Evolutionary conservation across 2,329 filamentous ascomycete genomes (phyloP), one percentile per base, ranked within the genome.

Genomic region (Alternaria arborescens): DNA sequence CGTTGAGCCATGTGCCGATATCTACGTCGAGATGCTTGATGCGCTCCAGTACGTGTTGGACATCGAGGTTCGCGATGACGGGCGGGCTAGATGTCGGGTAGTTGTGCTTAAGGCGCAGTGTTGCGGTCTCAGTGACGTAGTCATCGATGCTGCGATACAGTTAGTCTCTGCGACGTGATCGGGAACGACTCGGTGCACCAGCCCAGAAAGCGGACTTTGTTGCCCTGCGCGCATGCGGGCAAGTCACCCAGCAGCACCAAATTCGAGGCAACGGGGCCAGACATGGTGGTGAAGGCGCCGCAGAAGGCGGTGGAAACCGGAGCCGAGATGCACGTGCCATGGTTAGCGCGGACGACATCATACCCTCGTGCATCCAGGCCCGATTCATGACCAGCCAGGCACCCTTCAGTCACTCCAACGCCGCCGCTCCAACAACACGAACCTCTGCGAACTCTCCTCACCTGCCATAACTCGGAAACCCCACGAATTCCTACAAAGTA

Each of bases 121-220:
- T 84, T 10, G 86, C 93, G 8, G 83, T 85, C 14, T 79, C 68
- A 43, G 84, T 82, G 53, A 84, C 77, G 71, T 91, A 91, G 34
- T 81, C 78, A 38, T 85, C 83, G 34, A 91, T 85, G 71, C 88
- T 91, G 72, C 38, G 8, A 34, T 36, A 58, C 14, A 28, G 55
- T 71, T 55, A 63, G 67, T 61, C 42, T 43, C 34, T 40, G 58
- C 54, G 53, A 18, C 20, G 47, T 38, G 22, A 24, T 32, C 43
- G 8, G n/a, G 22, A n/a, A 20, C 3, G 16, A 50, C 20, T 30
- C 43, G 11, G 34, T n/a, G 81, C 85, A 97, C 94, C 94, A 97
- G 78, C 93, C 94, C 52, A 98, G 80, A 78, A 98, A 97, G 62
- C 94, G 89, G 62, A 97, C 90, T 81, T 98, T 98, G n/a, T 88